Percentiles rank a stretch among this genome's conserved stretches.
These are phyloP conservation scores for Apostasia shenzhenica DNA, from an alignment of 106 monocot genomes.

Conservation along the genomic window DNA sequence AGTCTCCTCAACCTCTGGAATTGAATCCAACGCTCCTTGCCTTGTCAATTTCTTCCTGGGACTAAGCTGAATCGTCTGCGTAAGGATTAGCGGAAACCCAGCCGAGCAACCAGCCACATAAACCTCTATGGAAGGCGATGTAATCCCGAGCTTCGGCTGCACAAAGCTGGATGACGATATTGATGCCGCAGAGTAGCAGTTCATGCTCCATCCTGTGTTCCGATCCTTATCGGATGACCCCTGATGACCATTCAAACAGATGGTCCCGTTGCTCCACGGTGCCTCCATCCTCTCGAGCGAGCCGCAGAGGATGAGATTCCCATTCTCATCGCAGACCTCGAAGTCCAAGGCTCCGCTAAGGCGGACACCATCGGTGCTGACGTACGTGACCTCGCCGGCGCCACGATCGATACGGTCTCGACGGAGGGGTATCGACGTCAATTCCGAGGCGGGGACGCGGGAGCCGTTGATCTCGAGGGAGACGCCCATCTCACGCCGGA, in stretches of 20 bases:
- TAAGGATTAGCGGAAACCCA: constrained; percentile 59
- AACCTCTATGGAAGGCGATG: constrained; percentile 63
- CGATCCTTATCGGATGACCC: constrained; percentile 29
- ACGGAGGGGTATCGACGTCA: constrained; percentile 37
- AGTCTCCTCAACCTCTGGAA: constrained; percentile 64
- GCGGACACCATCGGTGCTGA: constrained; percentile 53
- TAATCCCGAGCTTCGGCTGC: constrained; percentile 30
- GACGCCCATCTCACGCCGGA: constrained; percentile 54
- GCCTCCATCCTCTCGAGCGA: constrained; percentile 57
- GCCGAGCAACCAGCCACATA: constrained; percentile 77
- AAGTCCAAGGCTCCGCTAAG: constrained; percentile 55
- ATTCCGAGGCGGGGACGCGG: constrained; percentile 34
- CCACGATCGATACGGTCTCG: constrained; percentile 44
- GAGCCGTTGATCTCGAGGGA: constrained; percentile 63
- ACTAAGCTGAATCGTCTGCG: constrained; percentile 53
- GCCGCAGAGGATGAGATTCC: constrained; percentile 55
- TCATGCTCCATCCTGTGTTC: constrained; percentile 65
- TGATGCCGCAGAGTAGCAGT: constrained; percentile 50
- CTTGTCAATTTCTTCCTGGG: constrained; percentile 27
- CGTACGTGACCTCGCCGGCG: constrained; percentile 53
- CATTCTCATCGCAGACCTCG: constrained; percentile 39
- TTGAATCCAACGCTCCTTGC: constrained; percentile 41
- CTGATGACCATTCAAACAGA: constrained; percentile 7
- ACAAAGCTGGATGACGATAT: constrained; percentile 21
- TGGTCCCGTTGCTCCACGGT: constrained; percentile 38